Evolutionary conservation across 306 rosid species (phyloP).

Genomic region (Mimosa bimucronata): DNA sequence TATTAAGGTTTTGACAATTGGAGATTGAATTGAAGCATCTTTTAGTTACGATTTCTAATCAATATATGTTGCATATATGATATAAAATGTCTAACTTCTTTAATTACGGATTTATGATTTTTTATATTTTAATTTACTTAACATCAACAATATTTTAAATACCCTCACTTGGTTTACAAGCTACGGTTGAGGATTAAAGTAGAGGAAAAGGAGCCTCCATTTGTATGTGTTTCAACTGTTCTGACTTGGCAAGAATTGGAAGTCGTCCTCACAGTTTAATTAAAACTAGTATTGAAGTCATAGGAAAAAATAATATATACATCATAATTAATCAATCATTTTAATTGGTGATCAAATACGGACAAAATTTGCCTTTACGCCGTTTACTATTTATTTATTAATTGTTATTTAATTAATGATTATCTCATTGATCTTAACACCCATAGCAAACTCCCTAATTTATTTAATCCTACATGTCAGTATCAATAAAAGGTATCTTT

Average conservation of each 20-base stretch:
- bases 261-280: neutral
- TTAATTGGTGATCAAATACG: neutral
- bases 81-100: too few relatives aligned
- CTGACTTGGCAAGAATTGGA: neutral
- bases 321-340: neutral
- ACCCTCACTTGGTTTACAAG: neutral
- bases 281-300: conserved; percentile 16
- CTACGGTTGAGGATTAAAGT: neutral
- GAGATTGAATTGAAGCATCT: too few relatives aligned
- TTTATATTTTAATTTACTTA: too few relatives aligned
- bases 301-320: conserved; percentile 18
- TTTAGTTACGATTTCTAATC: too few relatives aligned
- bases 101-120: neutral
- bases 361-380: conserved; percentile 41
- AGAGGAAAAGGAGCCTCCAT: neutral
- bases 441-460: neutral
- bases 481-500: conserved; percentile 33
- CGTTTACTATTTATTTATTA: neutral
- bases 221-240: neutral
- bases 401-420: neutral
- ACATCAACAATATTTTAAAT: neutral
- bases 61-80: too few relatives aligned
- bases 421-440: neutral
- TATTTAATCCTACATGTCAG: conserved; percentile 21
- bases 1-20: too few relatives aligned